A percentile compares a stretch with the other conserved stretches of the same genome.
These are phyloP conservation scores for Aphanomyces invadans DNA, from an alignment of 352 stramenopile genomes.

Conservation along the genomic window DNA sequence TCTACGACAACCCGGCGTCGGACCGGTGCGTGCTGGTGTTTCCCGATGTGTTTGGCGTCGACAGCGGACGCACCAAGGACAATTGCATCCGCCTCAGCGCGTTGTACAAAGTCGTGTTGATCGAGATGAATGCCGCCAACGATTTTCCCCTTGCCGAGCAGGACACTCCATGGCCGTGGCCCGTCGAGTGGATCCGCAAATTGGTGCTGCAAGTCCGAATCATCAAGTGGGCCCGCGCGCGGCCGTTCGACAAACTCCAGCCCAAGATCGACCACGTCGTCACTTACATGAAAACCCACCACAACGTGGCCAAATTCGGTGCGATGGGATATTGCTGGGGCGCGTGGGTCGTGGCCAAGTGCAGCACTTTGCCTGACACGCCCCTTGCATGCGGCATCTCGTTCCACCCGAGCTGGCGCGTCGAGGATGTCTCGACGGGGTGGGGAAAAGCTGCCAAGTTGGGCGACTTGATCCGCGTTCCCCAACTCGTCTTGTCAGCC, in stretches of 20 bases:
- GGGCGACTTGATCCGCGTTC: slow-evolving; percentile 56
- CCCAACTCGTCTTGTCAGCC: slow-evolving; percentile 58
- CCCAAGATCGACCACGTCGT: slow-evolving; percentile 63
- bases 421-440: slow-evolving; percentile 71
- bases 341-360: slow-evolving; percentile 58
- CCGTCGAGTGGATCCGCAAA: too few relatives aligned
- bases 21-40: slow-evolving; percentile 38
- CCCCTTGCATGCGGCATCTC: slow-evolving; percentile 31
- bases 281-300: slow-evolving; percentile 58
- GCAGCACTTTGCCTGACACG: neutral
- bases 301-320: slow-evolving; percentile 44
- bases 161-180: too few relatives aligned
- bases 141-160: slow-evolving; percentile 50
- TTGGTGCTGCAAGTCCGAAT: too few relatives aligned
- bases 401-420: slow-evolving; percentile 73
- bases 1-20: slow-evolving; percentile 15
- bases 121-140: slow-evolving; percentile 66
- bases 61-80: slow-evolving; percentile 73
- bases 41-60: slow-evolving; percentile 69
- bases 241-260: slow-evolving; percentile 32
- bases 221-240: neutral
- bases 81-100: slow-evolving; percentile 66
- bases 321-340: slow-evolving; percentile 83
- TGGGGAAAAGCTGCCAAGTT: slow-evolving; percentile 62
- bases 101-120: slow-evolving; percentile 63